Evolutionary conservation across 2,329 filamentous ascomycete genomes (phyloP), one percentile per base, ranked within the genome.

Genomic region (Didymella segeticola): DNA sequence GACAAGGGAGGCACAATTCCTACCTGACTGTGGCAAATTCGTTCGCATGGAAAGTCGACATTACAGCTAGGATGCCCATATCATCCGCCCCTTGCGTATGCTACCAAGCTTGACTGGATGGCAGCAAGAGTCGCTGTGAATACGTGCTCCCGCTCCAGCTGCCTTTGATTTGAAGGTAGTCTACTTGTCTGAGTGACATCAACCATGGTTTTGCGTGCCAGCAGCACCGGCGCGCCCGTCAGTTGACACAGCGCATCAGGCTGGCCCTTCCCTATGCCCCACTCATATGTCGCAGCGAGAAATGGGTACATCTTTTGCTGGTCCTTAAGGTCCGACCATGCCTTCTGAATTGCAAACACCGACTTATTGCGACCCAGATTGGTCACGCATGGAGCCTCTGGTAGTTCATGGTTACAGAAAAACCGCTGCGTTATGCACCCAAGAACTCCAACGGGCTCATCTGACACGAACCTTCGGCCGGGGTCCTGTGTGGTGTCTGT

Each of bases 131-230:
- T 49, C 1, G 17, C 11, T 22, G 9, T 20, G 29, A 20, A 27
- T 11, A 49, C 8, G n/a, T 42, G 29, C 15, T 49, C 46, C 22
- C 17, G 29, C 10, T 42, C 37, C 0, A 11, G 1, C 17, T 49
- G 46, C 46, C 37, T 34, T 11, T 49, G 46, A 20, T 42, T 42
- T 1, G 22, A 42, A 6, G 45, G 45, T n/a, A 47, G 5, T 25
- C n/a, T 15, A 6, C 14, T 26, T 4, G 36, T 38, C 15, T 47
- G 34, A 4, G 8, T 14, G 11, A 10, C 22, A 10, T 10, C 17
- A 6, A 19, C 5, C 31, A 46, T 14, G 1, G 30, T 46, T 5
- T 27, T 46, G 1, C 22, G 43, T 14, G 43, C 31, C 10, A 37
- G 31, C 1, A 46, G 43, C 9, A 22, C 9, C 2, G 43, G 31